phyloP scores from a whole-genome alignment of 2,329 filamentous ascomycete genomes.

The Hymenoscyphus infarciens region DNA sequence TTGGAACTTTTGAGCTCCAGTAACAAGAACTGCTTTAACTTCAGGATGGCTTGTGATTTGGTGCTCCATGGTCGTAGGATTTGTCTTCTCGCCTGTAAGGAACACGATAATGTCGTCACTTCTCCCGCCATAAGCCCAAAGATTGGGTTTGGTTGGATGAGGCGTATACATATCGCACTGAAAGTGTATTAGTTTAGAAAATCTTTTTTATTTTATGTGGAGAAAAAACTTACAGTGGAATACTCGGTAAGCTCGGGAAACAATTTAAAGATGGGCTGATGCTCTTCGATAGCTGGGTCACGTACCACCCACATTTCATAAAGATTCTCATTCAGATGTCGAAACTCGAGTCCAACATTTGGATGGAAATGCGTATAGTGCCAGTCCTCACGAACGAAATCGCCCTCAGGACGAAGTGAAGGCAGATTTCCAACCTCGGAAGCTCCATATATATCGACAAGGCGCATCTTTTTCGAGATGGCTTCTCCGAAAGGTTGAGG shows the following conservation, averaged over 20 bases:
- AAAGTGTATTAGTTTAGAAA: too few species aligned
- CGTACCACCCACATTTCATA: constrained; percentile 31
- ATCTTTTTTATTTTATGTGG: too few species aligned
- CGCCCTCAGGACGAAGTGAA: not conserved
- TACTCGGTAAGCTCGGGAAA: constrained; percentile 37
- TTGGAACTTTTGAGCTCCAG: not conserved
- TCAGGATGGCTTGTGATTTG: constrained; percentile 36
- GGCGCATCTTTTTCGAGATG: constrained; percentile 3
- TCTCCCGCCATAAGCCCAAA: constrained; percentile 39
- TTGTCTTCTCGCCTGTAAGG: constrained; percentile 43
- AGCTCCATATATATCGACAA: constrained; percentile 7
- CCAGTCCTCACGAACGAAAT: constrained; percentile 12
- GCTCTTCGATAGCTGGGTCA: constrained; percentile 18
- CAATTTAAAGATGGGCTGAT: constrained; percentile 35
- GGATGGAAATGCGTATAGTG: constrained; percentile 15
- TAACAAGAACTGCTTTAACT: constrained; percentile 35
- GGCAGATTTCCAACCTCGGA: constrained; percentile 6
- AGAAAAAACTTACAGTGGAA: constrained; percentile 19
- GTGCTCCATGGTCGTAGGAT: constrained; percentile 39
- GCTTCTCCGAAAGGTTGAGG: constrained; percentile 12
- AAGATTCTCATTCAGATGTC: constrained; percentile 6
- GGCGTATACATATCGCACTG: constrained; percentile 37
- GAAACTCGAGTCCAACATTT: constrained; percentile 11
- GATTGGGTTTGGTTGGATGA: constrained; percentile 37
- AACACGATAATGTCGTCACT: constrained; percentile 42